Conservation (phyloP, 495 filamentous ascomycete species). For the Cercophora sp. region DNA sequence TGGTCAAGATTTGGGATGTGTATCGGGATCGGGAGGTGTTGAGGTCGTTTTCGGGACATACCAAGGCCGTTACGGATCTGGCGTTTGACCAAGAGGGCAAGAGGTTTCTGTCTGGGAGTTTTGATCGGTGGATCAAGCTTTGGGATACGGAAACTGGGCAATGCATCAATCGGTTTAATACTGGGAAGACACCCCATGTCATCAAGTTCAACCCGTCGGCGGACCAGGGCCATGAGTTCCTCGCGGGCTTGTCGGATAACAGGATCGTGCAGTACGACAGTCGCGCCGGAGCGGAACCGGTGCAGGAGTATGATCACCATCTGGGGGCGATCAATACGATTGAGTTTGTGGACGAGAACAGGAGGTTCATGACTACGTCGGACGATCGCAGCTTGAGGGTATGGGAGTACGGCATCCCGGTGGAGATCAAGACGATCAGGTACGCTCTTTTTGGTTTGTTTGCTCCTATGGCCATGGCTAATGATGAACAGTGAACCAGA, state of each 20-base stretch:
- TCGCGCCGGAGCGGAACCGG: slow-evolving; percentile 66
- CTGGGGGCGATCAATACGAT: slow-evolving; percentile 96
- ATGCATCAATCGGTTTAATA: slow-evolving; percentile 80
- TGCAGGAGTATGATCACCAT: slow-evolving; percentile 98
- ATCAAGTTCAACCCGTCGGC: slow-evolving; percentile 82
- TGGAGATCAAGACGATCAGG: slow-evolving; percentile 51
- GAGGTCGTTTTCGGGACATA: slow-evolving; percentile 84
- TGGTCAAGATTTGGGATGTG: slow-evolving; percentile 92
- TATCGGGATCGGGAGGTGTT: slow-evolving; percentile 86
- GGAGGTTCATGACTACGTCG: slow-evolving; percentile 94
- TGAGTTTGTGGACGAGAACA: slow-evolving; percentile 90
- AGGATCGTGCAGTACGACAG: slow-evolving; percentile 98
- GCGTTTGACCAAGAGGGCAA: slow-evolving; percentile 79
- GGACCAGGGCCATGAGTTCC: slow-evolving; percentile 79
- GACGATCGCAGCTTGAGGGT: slow-evolving; percentile 94
- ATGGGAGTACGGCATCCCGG: slow-evolving; percentile 97
- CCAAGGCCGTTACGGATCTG: slow-evolving; percentile 84
- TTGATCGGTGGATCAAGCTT: slow-evolving; percentile 91
- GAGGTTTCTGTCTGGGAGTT: slow-evolving; percentile 85
- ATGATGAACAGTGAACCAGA: slow-evolving; percentile 88
- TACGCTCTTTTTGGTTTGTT: slow-evolving; percentile 12
- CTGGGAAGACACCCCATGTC: slow-evolving; percentile 92
- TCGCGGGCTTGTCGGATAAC: slow-evolving; percentile 96
- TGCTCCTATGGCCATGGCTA: slow-evolving; percentile 48
- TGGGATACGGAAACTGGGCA: slow-evolving; percentile 97